Evolutionary conservation across 2,329 filamentous ascomycete species (phyloP), one percentile per base, ranked within the genome.

Genomic region (Pseudocercospora fijiensis): DNA sequence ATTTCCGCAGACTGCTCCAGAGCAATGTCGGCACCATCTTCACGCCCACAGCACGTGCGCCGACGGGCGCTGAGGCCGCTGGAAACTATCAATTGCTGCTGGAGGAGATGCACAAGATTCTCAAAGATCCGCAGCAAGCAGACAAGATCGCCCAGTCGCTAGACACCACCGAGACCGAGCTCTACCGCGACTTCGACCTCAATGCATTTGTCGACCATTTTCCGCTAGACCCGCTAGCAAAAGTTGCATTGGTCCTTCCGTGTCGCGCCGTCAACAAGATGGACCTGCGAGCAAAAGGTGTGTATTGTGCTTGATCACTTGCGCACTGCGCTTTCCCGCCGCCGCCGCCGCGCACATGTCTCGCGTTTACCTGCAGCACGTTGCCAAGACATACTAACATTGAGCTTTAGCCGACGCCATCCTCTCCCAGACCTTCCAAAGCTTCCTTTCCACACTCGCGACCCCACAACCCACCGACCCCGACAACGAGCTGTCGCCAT

Each of bases 171-270:
- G 94, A 95, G 70, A 92, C 95, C 72, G 94, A 99, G 71, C 86
- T 96, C 65, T 97, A 96, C 77, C 90, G 92, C 63, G 94, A 98
- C 75, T 97, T 99, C 73, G 94, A 99, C 75, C 85, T 99, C n/a
- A 90, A 91, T 2, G 91, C 90, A 1, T 98, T 99, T 76, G 88
- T 98, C 83, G 90, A 96, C 68, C 93, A 98, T 77, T 99, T 99
- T 82, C 92, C 93, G 76, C 84, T 97, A 60, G 93, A 97, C 79
- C 88, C 92, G 9, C 78, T 97, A 53, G 88, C 92, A 73, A 96
- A 96, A 82, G 91, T 91, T 45, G 86, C 96, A 66, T 84, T 99
- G 67, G 91, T 92, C 57, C 82, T 97, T 62, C 92, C 94, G 4
- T 96, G 96, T 78, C 96, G 94, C 78, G 85, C 88, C 66, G 88